These are phyloP conservation scores for Fonsecaea erecta DNA, from an alignment of 2,329 filamentous ascomycete genomes.

Conservation along the genomic window DNA sequence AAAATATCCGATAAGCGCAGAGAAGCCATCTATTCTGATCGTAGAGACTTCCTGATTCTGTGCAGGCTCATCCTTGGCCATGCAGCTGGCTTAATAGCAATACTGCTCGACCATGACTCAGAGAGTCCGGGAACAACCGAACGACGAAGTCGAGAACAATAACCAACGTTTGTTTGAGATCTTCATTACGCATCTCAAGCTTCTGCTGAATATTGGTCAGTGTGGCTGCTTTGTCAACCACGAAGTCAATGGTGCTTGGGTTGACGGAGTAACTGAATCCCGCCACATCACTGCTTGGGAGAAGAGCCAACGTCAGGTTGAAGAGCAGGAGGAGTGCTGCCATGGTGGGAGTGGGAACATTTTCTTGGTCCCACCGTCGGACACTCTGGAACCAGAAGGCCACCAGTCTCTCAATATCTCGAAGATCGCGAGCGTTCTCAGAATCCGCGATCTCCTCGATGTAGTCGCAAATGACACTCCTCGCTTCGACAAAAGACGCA, in stretches of 20 bases:
- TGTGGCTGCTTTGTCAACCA: conserved; percentile 6
- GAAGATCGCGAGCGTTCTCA: neutral
- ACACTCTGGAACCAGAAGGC: conserved; percentile 11
- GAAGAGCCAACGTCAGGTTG: conserved; percentile 19
- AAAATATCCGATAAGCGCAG: neutral
- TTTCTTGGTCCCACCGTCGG: conserved; percentile 14
- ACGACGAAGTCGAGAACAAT: conserved; percentile 9
- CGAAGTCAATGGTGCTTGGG: conserved; percentile 11
- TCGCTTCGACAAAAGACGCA: conserved; percentile 11
- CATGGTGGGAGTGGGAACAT: neutral
- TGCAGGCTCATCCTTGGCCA: neutral
- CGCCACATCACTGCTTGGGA: conserved; percentile 13
- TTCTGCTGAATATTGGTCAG: neutral
- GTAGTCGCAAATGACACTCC: conserved; percentile 1
- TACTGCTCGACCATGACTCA: neutral
- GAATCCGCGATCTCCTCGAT: conserved; percentile 5
- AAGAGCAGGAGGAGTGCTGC: conserved; percentile 12
- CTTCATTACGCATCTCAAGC: neutral
- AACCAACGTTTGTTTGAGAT: conserved; percentile 2
- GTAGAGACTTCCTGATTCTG: neutral
- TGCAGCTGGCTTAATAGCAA: neutral
- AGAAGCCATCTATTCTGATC: neutral
- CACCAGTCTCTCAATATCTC: conserved; percentile 1
- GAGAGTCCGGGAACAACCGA: conserved; percentile 4
- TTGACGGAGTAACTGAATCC: conserved; percentile 20